Evolutionary conservation across 164 flowering plant species (phyloP).

Genomic region (Annona cherimola): DNA sequence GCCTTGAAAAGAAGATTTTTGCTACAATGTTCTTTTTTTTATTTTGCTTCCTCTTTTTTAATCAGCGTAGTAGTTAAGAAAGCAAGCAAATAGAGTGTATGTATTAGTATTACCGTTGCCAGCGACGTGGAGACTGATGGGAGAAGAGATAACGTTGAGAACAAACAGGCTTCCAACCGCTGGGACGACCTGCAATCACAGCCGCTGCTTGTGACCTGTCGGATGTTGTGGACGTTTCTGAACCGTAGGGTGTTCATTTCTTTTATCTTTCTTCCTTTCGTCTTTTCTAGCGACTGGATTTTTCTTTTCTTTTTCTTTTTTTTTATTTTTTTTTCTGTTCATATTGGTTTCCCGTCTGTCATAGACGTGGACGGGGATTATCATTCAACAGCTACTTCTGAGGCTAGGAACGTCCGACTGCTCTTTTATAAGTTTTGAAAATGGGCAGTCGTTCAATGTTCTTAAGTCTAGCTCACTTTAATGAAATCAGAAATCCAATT

Average conservation of each 20-base stretch:
- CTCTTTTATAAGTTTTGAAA: too few species aligned
- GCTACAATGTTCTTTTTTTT: too few species aligned
- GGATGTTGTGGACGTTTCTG: neutral
- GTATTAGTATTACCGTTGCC: too few species aligned
- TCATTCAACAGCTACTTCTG: neutral
- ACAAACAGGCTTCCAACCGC: neutral
- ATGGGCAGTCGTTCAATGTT: too few species aligned
- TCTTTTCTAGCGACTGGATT: neutral
- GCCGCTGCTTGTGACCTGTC: neutral
- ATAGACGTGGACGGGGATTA: neutral
- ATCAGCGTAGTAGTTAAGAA: too few species aligned
- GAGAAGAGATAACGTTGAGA: constrained; percentile 5
- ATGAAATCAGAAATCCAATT: too few species aligned
- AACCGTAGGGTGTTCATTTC: neutral
- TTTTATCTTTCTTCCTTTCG: neutral
- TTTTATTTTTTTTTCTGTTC: too few species aligned
- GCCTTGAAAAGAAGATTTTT: neutral
- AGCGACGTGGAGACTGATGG: too few species aligned
- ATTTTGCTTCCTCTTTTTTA: too few species aligned
- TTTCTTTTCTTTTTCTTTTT: neutral
- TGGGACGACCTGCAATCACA: neutral
- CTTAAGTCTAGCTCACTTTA: too few species aligned
- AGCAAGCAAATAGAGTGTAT: too few species aligned
- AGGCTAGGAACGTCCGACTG: neutral
- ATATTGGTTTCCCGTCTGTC: neutral